Evolutionary conservation across 2,329 filamentous ascomycete genomes (phyloP), one percentile per base, ranked within the genome.

Genomic region (Talaromyces sp.): DNA sequence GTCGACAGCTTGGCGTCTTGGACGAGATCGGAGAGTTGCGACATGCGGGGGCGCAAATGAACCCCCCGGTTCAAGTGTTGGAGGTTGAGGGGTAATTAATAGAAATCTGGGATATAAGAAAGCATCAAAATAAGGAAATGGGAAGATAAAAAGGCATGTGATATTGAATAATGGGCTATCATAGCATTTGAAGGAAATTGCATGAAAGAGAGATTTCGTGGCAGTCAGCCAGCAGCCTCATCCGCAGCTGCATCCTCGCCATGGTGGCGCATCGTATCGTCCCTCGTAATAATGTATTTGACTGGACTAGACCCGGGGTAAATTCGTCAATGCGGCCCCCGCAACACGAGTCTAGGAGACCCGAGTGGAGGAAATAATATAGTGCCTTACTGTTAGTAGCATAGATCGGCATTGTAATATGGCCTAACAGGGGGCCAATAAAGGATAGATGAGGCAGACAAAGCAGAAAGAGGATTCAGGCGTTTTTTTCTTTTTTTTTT

Each of bases 1-100:
- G 49, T 55, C n/a, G 40, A 35, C 22, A 60, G 45, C 33, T 47
- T 55, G 33, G 57, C 51, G 49, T 57, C 57, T 24, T 49, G 48
- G 32, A 56, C 51, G 11, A 60, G 52, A 43, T 57, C 57, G 6
- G 56, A 54, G 19, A 52, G 4, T 41, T 53, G 51, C 29, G 54
- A 55, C 54, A 55, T 57, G 45, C 48, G 50, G 47, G n/a, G 47
- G 49, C 47, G 47, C n/a, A 17, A 17, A 9, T 5, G 17, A 48
- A 16, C 22, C 33, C 47, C 47, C 24, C 3, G 36, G 2, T 50
- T 14, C 27, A 11, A 22, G 8, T 29, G 36, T 8, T n/a, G 10
- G 17, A 43, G 37, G 20, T 36, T 13, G n/a, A 22, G 20, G 17
- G 27, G 32, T 22, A 13, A 20, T 16, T 20, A 22, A 19, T 32